Conservation (phyloP, 2,329 filamentous ascomycete genomes). For the Monilinia vaccinii-corymbosi region DNA sequence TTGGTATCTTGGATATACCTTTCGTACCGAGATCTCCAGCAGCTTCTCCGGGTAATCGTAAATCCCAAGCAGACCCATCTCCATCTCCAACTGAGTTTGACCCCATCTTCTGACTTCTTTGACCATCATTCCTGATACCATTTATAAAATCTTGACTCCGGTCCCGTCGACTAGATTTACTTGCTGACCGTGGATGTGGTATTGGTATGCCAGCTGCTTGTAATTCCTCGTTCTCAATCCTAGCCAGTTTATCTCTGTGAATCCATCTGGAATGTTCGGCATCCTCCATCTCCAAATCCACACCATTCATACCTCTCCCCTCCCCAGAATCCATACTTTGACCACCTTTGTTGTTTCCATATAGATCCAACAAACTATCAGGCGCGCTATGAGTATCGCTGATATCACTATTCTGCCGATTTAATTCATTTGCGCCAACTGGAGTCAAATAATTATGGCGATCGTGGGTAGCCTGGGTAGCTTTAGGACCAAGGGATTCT, state of each 20-base stretch:
- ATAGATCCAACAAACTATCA: constrained; percentile 39
- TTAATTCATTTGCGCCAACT: constrained; percentile 30
- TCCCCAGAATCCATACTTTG: constrained; percentile 25
- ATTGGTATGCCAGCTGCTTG: constrained; percentile 66
- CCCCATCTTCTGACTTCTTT: constrained; percentile 34
- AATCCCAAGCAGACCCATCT: constrained; percentile 52
- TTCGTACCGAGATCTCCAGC: constrained; percentile 49
- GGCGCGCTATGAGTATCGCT: constrained; percentile 34
- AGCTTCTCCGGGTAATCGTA: constrained; percentile 70
- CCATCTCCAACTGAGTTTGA: constrained; percentile 33
- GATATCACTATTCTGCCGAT: constrained; percentile 34
- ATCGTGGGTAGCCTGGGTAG: constrained; percentile 14
- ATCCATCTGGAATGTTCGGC: constrained; percentile 70
- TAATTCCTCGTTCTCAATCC: constrained; percentile 72
- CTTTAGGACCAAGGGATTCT: constrained; percentile 6
- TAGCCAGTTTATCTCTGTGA: constrained; percentile 73
- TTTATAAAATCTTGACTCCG: constrained; percentile 27
- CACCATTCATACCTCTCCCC: constrained; percentile 16
- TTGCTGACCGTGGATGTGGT: constrained; percentile 42
- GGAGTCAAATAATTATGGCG: constrained; percentile 28
- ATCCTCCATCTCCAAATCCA: constrained; percentile 30
- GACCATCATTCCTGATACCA: constrained; percentile 29
- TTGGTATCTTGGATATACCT: constrained; percentile 73
- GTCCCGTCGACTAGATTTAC: constrained; percentile 38
- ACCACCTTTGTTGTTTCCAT: constrained; percentile 26